phyloP scores from a whole-genome alignment of 2,329 filamentous ascomycete genomes.

The Epichloe hybrida region DNA sequence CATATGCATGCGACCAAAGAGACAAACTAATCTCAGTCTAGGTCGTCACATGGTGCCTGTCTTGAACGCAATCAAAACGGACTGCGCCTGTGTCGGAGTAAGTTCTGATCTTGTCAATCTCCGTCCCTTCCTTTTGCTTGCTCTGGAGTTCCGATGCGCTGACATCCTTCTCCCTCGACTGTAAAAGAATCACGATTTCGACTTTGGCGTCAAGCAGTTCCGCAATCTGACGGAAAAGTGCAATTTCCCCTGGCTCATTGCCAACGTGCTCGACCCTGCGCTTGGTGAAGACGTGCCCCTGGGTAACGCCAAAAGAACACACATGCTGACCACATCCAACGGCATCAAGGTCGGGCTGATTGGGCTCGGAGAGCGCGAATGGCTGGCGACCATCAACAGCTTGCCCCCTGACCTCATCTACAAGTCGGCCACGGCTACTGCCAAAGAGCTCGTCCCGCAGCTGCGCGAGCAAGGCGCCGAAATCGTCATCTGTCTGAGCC shows the following conservation, averaged over 20 bases:
- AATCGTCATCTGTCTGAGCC: constrained; percentile 69
- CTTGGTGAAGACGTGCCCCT: constrained; percentile 63
- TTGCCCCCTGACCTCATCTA: constrained; percentile 74
- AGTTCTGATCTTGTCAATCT: constrained; percentile 18
- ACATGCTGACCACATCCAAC: constrained; percentile 67
- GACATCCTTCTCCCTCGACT: too few relatives aligned
- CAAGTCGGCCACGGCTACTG: constrained; percentile 62
- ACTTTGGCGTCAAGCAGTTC: constrained; percentile 79
- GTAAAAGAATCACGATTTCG: constrained; percentile 64
- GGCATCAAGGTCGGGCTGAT: constrained; percentile 78
- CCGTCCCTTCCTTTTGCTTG: not conserved
- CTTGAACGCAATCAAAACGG: constrained; percentile 63
- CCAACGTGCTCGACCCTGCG: constrained; percentile 75
- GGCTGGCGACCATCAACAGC: constrained; percentile 79
- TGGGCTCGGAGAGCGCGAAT: constrained; percentile 75
- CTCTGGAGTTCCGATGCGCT: too few relatives aligned
- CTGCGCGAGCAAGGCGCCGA: constrained; percentile 68
- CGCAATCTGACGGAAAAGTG: constrained; percentile 59
- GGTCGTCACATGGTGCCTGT: constrained; percentile 78
- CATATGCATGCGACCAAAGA: not conserved
- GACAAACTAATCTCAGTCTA: constrained; percentile 12
- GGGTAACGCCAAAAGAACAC: constrained; percentile 60
- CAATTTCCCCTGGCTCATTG: constrained; percentile 73
- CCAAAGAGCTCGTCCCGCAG: constrained; percentile 58
- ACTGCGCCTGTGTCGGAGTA: constrained; percentile 72